Base-by-base conservation (phyloP, 768 basidiomycete genomes). In the Guyanaporus albipodus region DNA sequence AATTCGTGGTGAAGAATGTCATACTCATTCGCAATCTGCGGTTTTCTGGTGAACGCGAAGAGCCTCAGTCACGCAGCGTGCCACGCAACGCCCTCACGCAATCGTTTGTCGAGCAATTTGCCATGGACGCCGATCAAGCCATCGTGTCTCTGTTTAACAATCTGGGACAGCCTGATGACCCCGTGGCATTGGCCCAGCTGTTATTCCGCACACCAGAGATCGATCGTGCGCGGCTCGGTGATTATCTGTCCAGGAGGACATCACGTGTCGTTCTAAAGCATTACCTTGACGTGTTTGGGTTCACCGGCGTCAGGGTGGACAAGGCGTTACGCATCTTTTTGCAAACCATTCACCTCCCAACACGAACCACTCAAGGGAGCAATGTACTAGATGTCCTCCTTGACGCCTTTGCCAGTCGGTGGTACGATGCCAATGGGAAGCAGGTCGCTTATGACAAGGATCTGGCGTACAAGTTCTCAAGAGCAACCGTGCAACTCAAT, bases 311-410 rank as follows among this genome's bases (percentile, higher is more conserved):
- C 37, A 74, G 90, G 52, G 79, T 97, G 49, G 93, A 97, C 70
- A 83, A 85, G 50, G 93, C 93, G 9, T 72, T 99, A 44, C 82
- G 95, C 43, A 79, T 85, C 39, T 98, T 98, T 73, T 70, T 97
- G 49, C 80, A 91, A 57, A 85, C 92, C 7, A 64, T 97, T 29
- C 75, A 87, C 56, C 59, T 86, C n/a, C 80, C 83, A 7, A 58
- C 70, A 23, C 73, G 76, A 29, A 43, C 66, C 14, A 52, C 53
- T 4, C 66, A 67, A 28, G 67, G 60, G 44, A 34, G 42, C 26
- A 53, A 19, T 18, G 59, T 67, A 10, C 55, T 82, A 31, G 75
- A 80, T 48, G 75, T 83, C 55, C 71, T 96, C 2, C 74, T 97
- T 24, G 83, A 89, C 57, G 79, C 85, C 9, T 92, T 99, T 61